Base-by-base conservation (phyloP, 495 filamentous ascomycete genomes). In the Xylaria sp. region DNA sequence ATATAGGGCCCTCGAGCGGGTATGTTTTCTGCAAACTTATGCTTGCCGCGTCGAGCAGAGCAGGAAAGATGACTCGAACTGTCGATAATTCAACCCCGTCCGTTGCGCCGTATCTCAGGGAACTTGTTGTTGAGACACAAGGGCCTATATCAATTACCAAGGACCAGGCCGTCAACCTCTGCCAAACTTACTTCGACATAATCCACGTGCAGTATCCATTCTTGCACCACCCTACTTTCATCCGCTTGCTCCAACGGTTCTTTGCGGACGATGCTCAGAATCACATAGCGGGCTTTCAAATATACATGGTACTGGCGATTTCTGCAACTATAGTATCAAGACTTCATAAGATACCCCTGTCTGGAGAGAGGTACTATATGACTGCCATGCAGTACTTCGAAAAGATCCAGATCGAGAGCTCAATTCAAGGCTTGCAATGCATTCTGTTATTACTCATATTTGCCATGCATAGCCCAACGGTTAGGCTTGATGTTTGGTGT, bases 241-340 rank as follows among this genome's bases (percentile, higher is more conserved):
- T 82, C 73, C 69, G 74, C 21, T 71, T 73, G 2, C 72, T 85
- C 9, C 71, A 80, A 29, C 74, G 67, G 17, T 72, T 85, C 26
- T 84, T 83, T 59, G 61, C 70, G 1, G 66, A 66, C 3, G 68
- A 73, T 11, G 71, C 63, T 24, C 66, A 53, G 3, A 67, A 76
- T 31, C 75, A 79, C 8, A 48, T 77, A 1, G 74, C 70, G 7
- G 71, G 71, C 15, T 85, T 83, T 58, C 84, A 85, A 52, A 78
- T 84, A 5, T 82, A 80, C 67, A 84, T 86, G 82, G 84, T 86
- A 11, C 63, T 86, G 3, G 82, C 84, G 7, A 82, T 86, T 66
- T 77, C 81, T 3, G 77, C 84, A 3, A 79, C 79, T n/a, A 79
- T 84, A 61, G 74, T 84, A 3, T 84, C 82, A 1, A 74, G 82